Conservation (phyloP, 2,329 filamentous ascomycete genomes). For the Beauveria bassiana region DNA sequence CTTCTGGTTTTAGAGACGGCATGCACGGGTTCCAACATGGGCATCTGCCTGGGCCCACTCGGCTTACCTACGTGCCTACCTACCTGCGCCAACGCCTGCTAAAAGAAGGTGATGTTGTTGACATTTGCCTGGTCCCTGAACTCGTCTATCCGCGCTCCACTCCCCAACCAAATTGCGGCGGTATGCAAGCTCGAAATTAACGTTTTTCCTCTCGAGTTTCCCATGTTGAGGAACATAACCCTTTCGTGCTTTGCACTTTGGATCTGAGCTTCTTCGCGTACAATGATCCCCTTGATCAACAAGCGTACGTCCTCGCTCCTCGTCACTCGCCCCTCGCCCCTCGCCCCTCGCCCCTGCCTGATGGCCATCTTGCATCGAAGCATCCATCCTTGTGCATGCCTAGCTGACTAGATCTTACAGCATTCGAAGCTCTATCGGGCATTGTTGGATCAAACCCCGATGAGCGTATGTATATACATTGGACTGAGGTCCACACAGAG, state of each 20-base stretch:
- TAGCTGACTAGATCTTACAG: constrained; percentile 20
- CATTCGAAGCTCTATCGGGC: constrained; percentile 35
- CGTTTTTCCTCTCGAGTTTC: neutral
- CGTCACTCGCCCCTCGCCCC: no score
- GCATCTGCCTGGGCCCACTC: constrained; percentile 9
- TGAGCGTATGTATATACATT: constrained; percentile 31
- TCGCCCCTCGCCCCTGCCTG: neutral
- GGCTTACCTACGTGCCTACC: neutral
- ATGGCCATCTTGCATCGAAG: neutral
- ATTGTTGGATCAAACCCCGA: constrained; percentile 37
- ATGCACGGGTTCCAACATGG: neutral
- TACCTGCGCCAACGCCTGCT: neutral
- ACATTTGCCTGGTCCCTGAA: neutral
- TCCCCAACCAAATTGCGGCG: neutral
- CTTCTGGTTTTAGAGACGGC: neutral
- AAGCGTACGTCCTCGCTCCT: constrained; percentile 1
- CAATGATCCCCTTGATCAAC: constrained; percentile 6
- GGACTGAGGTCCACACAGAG: neutral
- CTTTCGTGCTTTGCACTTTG: no score
- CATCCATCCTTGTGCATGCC: neutral
- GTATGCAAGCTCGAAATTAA: neutral
- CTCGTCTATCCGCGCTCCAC: neutral
- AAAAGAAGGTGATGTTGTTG: neutral
- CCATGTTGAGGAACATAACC: neutral
- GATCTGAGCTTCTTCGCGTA: neutral